Conservation (phyloP, 208 protist species). For the Herpetomonas samuelpessoai region DNA sequence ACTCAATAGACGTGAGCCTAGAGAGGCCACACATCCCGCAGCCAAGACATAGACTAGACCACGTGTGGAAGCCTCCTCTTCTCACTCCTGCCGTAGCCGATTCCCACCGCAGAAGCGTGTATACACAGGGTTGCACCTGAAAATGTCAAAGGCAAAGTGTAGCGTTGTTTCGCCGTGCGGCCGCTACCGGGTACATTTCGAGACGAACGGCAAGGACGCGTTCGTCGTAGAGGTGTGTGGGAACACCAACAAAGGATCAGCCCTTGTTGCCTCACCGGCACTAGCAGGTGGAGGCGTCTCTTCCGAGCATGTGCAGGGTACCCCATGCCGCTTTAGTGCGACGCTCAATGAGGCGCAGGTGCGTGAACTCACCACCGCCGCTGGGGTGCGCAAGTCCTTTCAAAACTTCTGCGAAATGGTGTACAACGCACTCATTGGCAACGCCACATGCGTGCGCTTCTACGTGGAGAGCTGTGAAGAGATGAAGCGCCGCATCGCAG, state of each 20-base stretch:
- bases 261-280: background rate
- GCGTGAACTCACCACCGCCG: conserved; percentile 52
- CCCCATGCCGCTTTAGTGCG: conserved; percentile 16
- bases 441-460: conserved; percentile 53
- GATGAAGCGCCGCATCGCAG: conserved; percentile 68
- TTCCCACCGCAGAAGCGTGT: no score
- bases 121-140: no score
- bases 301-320: background rate
- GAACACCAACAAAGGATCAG: conserved; percentile 12
- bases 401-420: conserved; percentile 66
- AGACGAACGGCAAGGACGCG: conserved; percentile 19
- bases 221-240: conserved; percentile 28
- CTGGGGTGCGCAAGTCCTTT: conserved; percentile 76
- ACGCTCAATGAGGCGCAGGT: conserved; percentile 42
- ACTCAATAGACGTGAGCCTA: no score
- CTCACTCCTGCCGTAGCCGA: no score
- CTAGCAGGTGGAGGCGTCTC: background rate
- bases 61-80: no score
- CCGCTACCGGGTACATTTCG: conserved; percentile 60
- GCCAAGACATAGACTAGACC: no score
- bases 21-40: no score
- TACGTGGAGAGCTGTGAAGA: conserved; percentile 76
- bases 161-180: conserved; percentile 72
- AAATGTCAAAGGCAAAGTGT: conserved; percentile 68
- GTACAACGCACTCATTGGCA: conserved; percentile 74